Conservation (phyloP, 331 rosid genomes). For the Acacia pycnantha region DNA sequence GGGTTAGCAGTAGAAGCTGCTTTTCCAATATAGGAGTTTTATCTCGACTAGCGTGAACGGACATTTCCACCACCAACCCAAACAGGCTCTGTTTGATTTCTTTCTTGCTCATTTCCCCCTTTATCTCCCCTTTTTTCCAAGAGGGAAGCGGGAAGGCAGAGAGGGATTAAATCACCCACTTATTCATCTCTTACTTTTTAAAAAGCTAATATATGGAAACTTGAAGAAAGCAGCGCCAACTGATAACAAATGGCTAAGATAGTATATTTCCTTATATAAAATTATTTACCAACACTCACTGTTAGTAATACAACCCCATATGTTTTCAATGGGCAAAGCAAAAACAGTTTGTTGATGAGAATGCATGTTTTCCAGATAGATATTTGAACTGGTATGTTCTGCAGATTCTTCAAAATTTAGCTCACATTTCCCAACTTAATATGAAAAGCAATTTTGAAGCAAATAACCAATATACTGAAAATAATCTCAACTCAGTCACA, state of each 20-base stretch:
- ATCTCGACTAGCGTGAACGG: no score
- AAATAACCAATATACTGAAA: neutral
- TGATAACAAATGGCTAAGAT: neutral
- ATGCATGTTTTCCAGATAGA: neutral
- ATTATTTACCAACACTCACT: neutral
- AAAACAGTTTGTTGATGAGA: neutral
- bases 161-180: neutral
- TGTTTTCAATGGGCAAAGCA: neutral
- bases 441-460: neutral
- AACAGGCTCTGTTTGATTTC: neutral
- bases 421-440: neutral
- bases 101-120: neutral
- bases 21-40: no score
- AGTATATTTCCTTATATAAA: neutral
- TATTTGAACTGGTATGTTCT: neutral
- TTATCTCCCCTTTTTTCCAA: neutral
- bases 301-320: neutral
- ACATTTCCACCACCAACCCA: no score
- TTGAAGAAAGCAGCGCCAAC: neutral
- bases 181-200: neutral
- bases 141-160: neutral
- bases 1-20: no score
- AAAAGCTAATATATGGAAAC: neutral
- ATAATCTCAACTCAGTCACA: slow-evolving; percentile 12
- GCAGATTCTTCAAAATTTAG: neutral